Percentiles rank a stretch among this genome's conserved stretches.
These are phyloP conservation scores for Tylopilus sp. DNA, from an alignment of 768 basidiomycete genomes.

Conservation along the genomic window DNA sequence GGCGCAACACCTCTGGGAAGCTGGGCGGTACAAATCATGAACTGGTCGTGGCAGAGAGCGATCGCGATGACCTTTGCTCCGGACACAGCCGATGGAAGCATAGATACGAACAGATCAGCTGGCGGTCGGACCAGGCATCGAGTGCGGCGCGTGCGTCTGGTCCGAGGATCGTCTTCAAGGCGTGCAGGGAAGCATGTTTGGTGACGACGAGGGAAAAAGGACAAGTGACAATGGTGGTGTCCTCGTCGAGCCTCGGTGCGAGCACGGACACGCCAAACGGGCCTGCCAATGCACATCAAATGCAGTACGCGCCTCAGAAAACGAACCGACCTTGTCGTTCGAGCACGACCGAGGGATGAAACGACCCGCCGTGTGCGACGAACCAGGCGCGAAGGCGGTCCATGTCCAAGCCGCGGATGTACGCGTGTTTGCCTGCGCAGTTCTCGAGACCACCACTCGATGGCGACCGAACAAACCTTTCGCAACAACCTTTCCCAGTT, in stretches of 20 bases:
- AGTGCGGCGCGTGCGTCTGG: conserved; percentile 15
- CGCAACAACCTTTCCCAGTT: conserved; percentile 77
- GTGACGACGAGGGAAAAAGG: conserved; percentile 68
- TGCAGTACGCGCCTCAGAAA: not conserved
- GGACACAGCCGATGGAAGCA: conserved; percentile 57
- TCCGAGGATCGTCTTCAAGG: conserved; percentile 42
- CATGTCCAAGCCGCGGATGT: too few relatives aligned
- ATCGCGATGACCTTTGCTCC: conserved; percentile 31
- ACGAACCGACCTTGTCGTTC: conserved; percentile 39
- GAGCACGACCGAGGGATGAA: conserved; percentile 47
- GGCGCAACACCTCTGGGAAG: conserved; percentile 23
- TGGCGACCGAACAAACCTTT: conserved; percentile 60
- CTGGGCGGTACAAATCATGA: conserved; percentile 7
- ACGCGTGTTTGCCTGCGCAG: not conserved
- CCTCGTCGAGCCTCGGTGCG: conserved; percentile 46
- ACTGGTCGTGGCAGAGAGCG: not conserved
- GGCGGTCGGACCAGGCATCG: conserved; percentile 55
- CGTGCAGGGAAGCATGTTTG: conserved; percentile 41
- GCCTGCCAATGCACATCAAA: conserved; percentile 26
- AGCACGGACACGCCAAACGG: conserved; percentile 48
- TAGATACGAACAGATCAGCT: conserved; percentile 67
- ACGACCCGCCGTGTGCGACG: conserved; percentile 42
- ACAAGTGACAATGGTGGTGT: conserved; percentile 59
- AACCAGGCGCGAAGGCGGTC: conserved; percentile 51
- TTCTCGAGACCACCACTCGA: not conserved